Base-by-base conservation (phyloP, 2,329 filamentous ascomycete species). In the Microdochium trichocladiopsis region DNA sequence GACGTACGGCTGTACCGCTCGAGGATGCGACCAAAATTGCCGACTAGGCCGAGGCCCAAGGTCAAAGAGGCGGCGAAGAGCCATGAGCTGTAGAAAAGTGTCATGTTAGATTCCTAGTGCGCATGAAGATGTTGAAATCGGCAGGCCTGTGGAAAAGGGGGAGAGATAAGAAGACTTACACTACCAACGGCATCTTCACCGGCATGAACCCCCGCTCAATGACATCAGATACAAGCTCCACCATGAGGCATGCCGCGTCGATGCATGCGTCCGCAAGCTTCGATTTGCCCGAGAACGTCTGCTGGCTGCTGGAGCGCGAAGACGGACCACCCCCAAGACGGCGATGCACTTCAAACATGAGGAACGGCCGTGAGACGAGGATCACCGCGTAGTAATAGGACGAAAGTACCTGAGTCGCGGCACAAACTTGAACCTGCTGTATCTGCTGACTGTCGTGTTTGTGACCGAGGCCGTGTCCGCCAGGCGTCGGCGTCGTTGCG, bases 301-400 rank as follows among this genome's bases (percentile, higher is more conserved):
- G 41, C 36, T 41, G 36, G 10, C n/a, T 11, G 10, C 10, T 12
- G 36, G 11, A 41, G 36, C 41, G 41, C 5, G 41, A 31, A 57
- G 24, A 52, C 0, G 58, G 51, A 0, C 63, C 55, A 3, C 57
- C 63, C 10, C 75, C 72, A 0, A 80, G 56, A 0, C 77, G 67
- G 25, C 70, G 69, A 50, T 71, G 74, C 2, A 80, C 64, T 59
- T 80, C 77, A 49, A 78, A 79, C 76, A 80, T 79, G 6, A 81
- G 66, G 50, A 81, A 81, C 0, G 78, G 78, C 1, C 78, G 66
- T 0, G 78, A 77, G 0, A 80, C 76, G 2, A 81, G 68, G 67
- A 81, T 80, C n/a, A 80, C 78, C 1, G 76, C 74, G 53, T 81
- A 80, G 60, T 80, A 79, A 52, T 80, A 81, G 2, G 76, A 75